Base-by-base conservation (phyloP, 2,329 filamentous ascomycete species). In the Annulohypoxylon truncatum region DNA sequence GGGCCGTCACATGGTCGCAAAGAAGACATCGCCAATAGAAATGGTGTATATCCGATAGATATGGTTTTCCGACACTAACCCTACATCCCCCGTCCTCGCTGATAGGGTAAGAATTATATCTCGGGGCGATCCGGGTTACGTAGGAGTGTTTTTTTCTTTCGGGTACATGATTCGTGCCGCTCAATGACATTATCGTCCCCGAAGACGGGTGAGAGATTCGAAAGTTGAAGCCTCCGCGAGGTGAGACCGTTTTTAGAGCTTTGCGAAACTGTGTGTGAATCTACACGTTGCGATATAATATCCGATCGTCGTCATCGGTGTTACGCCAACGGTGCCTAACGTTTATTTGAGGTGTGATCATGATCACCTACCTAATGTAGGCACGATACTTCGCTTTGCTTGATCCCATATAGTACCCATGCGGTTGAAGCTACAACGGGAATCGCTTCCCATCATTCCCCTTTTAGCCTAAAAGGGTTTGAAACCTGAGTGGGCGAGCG, bases 391-490 rank as follows among this genome's bases (percentile, higher is more conserved):
- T 8, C 22, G 22, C 38, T n/a, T n/a, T 48, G n/a, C 35, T 38
- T 18, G 35, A 15, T 18, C 5, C 10, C 18, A 35, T 38, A 38
- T 38, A 38, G 5, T 2, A n/a, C 7, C 6, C 3, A 29, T 10
- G 6, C 50, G 59, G 31, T 33, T 61, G 44, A 60, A 63, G 46
- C 40, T 51, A 46, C 52, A 31, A 24, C 35, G 31, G 50, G 10
- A 33, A 24, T 50, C 18, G 33, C 15, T 48, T 15, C 35, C 35
- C 61, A 52, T 56, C 15, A 22, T 56, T 42, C 20, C n/a, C 42
- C 28, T 51, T 63, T 68, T 68, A 68, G 66, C 51, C 66, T 68
- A 66, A 68, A 64, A n/a, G 12, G 12, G 13, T 2, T 66, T 56
- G 58, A 63, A 56, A 62, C 53, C 48, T 40, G 57, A 54, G 40